Percentiles rank a stretch among this genome's conserved stretches.
Conservation (phyloP, 2,329 filamentous ascomycete genomes). For the Pseudogymnoascus sp. region DNA sequence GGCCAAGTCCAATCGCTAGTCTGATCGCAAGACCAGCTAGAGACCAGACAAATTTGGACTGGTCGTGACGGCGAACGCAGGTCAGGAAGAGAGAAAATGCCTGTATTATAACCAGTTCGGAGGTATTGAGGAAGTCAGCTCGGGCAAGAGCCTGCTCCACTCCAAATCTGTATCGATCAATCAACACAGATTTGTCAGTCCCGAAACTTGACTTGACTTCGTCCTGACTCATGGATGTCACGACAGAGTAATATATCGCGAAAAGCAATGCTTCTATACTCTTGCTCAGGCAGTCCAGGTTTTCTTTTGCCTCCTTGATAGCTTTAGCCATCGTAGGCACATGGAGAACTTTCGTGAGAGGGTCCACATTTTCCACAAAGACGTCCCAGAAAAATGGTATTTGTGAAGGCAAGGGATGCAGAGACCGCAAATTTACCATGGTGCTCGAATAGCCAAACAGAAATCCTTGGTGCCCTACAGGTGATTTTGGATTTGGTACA, state of each 20-base stretch:
- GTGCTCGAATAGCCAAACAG: conserved; percentile 66
- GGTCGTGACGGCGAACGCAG: conserved; percentile 42
- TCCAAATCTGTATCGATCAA: conserved; percentile 44
- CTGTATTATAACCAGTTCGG: conserved; percentile 47
- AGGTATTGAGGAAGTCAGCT: conserved; percentile 46
- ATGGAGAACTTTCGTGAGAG: conserved; percentile 64
- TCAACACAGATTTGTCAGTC: conserved; percentile 37
- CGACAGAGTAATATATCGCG: conserved; percentile 48
- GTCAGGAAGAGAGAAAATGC: conserved; percentile 50
- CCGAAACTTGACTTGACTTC: conserved; percentile 31
- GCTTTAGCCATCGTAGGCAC: conserved; percentile 57
- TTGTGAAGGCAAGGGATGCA: conserved; percentile 60
- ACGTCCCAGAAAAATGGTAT: conserved; percentile 62
- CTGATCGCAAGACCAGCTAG: conserved; percentile 51
- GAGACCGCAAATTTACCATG: conserved; percentile 56
- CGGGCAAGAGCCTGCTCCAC: conserved; percentile 48
- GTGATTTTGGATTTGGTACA: conserved; percentile 15
- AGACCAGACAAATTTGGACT: conserved; percentile 43
- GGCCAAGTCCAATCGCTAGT: conserved; percentile 52
- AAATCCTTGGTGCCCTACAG: conserved; percentile 59
- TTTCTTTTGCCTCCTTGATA: conserved; percentile 53
- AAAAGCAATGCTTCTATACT: conserved; percentile 43
- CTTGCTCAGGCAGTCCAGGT: conserved; percentile 47
- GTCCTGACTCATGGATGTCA: conserved; percentile 33
- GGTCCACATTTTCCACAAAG: conserved; percentile 68